A percentile compares a stretch with the other conserved stretches of the same genome.
Evolutionary conservation across 495 filamentous ascomycete species (phyloP).

Genomic region (Talaromyces trachyspermus): DNA sequence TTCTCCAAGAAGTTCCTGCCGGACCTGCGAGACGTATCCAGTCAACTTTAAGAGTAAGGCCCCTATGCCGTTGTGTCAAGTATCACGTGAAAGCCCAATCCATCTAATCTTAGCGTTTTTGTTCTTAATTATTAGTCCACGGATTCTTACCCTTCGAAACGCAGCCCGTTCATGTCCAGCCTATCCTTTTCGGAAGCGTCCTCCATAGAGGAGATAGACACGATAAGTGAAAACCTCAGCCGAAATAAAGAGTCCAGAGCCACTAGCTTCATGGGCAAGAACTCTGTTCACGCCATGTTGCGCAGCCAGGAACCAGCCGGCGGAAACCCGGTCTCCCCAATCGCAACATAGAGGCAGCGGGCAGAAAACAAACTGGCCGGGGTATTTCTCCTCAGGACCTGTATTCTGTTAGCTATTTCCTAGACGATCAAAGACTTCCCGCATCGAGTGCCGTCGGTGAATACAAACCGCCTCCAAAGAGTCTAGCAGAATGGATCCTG

Average conservation of each 20-base stretch:
- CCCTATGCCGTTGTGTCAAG: no score
- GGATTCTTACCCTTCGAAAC: constrained; percentile 6
- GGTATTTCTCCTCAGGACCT: constrained; percentile 3
- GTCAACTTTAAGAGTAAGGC: constrained; percentile 26
- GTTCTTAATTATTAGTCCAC: no score
- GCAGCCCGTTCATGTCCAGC: constrained; percentile 12
- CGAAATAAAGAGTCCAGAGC: constrained; percentile 38
- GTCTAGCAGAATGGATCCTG: constrained; percentile 45
- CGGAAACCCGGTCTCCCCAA: constrained; percentile 6
- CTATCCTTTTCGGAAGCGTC: constrained; percentile 40
- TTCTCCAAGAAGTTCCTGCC: constrained; percentile 25
- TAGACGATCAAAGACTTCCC: constrained; percentile 47
- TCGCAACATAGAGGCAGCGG: background rate
- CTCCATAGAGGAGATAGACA: constrained; percentile 51
- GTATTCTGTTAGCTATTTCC: constrained; percentile 44
- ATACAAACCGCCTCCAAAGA: constrained; percentile 41
- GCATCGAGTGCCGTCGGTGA: constrained; percentile 35
- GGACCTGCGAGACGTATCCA: constrained; percentile 25
- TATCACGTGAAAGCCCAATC: no score
- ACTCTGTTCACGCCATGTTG: constrained; percentile 56
- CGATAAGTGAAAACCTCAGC: constrained; percentile 52
- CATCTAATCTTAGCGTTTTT: no score
- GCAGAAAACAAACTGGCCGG: background rate
- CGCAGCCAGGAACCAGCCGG: constrained; percentile 32
- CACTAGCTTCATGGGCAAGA: constrained; percentile 57